Conservation (phyloP, 768 basidiomycete species). For the Fomitopsis pulvina region DNA sequence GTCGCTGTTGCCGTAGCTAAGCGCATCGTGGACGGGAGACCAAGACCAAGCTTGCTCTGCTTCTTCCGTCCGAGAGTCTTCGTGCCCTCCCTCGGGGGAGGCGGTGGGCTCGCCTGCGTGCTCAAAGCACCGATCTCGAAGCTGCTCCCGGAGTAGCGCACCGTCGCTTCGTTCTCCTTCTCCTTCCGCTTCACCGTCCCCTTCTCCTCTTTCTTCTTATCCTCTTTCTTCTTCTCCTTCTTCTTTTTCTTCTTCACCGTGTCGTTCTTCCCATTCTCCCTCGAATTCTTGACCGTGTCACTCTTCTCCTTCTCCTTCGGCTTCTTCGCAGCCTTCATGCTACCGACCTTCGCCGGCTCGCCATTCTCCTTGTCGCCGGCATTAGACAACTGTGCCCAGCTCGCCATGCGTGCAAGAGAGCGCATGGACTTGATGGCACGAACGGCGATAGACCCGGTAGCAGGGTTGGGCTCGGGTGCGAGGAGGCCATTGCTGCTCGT, state of each 20-base stretch:
- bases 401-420: constrained; percentile 63
- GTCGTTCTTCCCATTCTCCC: too few species aligned
- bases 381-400: constrained; percentile 58
- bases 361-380: constrained; percentile 24
- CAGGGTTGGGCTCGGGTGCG: constrained; percentile 7
- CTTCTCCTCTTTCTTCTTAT: constrained; percentile 26
- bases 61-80: constrained; percentile 49
- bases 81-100: constrained; percentile 22
- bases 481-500: constrained; percentile 11
- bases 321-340: constrained; percentile 19
- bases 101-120: constrained; percentile 19
- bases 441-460: constrained; percentile 62
- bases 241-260: constrained; percentile 19
- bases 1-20: constrained; percentile 3
- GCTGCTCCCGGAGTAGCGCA: constrained; percentile 50
- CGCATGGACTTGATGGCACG: constrained; percentile 75
- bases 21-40: constrained; percentile 42
- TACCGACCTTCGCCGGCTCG: constrained; percentile 18
- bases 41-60: constrained; percentile 54
- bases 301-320: constrained; percentile 31
- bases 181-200: constrained; percentile 22
- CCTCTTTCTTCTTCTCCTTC: constrained; percentile 33
- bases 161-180: constrained; percentile 23
- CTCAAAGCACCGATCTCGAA: constrained; percentile 62
- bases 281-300: constrained; percentile 23